phyloP scores from a whole-genome alignment of 1,284 basidiomycete genomes.

The Fomitiporia mediterranea region DNA sequence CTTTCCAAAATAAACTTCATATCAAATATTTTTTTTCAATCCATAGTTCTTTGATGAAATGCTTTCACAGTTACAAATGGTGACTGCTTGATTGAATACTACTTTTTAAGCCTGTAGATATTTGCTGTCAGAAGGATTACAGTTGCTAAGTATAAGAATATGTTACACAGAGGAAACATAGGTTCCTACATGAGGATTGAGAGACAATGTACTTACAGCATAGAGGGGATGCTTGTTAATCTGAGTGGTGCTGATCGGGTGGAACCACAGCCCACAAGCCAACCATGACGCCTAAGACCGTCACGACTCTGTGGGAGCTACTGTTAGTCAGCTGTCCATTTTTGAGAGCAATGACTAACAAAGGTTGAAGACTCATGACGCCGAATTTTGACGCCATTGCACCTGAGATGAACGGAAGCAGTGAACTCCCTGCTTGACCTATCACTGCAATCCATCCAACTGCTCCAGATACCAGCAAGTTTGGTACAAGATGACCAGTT shows the following conservation, averaged over 20 bases:
- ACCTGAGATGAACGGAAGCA: slow-evolving; percentile 28
- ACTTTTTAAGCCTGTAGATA: too few relatives aligned
- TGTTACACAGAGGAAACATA: too few relatives aligned
- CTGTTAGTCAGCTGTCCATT: not conserved
- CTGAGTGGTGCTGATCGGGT: slow-evolving; percentile 9
- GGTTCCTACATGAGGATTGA: too few relatives aligned
- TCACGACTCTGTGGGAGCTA: slow-evolving; percentile 4
- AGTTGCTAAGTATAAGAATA: too few relatives aligned
- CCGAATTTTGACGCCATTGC: slow-evolving; percentile 21
- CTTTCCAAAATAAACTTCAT: too few relatives aligned
- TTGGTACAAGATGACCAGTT: slow-evolving; percentile 26
- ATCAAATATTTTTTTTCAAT: too few relatives aligned
- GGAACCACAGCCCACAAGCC: slow-evolving; percentile 14
- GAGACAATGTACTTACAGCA: slow-evolving; percentile 11
- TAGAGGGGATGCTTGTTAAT: too few relatives aligned
- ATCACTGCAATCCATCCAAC: slow-evolving; percentile 31
- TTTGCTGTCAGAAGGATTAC: too few relatives aligned
- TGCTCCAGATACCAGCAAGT: slow-evolving; percentile 26
- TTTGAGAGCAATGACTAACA: slow-evolving; percentile 7
- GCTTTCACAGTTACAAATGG: too few relatives aligned
- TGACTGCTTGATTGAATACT: too few relatives aligned
- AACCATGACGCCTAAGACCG: slow-evolving; percentile 12
- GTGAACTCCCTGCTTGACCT: slow-evolving; percentile 26
- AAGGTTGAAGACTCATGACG: slow-evolving; percentile 17
- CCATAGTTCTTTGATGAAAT: too few relatives aligned